A percentile compares a stretch with the other conserved stretches of the same genome.
Conservation (phyloP, 345 rosid species). For the Rhizophora apiculata region DNA sequence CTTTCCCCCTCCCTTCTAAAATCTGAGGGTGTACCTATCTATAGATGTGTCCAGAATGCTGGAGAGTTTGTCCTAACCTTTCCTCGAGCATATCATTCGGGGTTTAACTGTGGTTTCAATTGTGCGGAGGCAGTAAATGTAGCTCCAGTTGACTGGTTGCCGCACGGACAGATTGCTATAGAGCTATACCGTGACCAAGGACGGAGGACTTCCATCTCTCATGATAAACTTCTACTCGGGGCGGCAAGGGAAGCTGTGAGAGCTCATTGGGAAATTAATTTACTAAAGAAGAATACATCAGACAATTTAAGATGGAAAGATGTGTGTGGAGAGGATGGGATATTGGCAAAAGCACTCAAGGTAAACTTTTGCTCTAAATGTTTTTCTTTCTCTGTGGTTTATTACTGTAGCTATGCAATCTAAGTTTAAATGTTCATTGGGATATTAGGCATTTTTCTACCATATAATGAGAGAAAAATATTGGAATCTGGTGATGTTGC, state of each 20-base stretch:
- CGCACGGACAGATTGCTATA: slow-evolving; percentile 92
- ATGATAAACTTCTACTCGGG: slow-evolving; percentile 94
- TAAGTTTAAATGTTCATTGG: not conserved
- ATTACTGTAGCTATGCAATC: not conserved
- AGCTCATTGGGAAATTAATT: slow-evolving; percentile 94
- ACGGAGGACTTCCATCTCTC: slow-evolving; percentile 93
- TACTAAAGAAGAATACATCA: slow-evolving; percentile 63
- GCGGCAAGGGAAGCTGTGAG: slow-evolving; percentile 98
- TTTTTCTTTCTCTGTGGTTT: not conserved
- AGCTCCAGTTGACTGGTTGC: slow-evolving; percentile 99
- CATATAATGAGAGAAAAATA: no score
- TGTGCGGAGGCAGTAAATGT: slow-evolving; percentile 99
- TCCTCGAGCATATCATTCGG: slow-evolving; percentile 99
- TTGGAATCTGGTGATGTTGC: no score
- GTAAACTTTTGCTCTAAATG: slow-evolving; percentile 38
- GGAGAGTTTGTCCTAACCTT: slow-evolving; percentile 97
- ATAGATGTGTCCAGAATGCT: slow-evolving; percentile 84
- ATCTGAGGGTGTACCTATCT: slow-evolving; percentile 85
- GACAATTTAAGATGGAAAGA: slow-evolving; percentile 89
- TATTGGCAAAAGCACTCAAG: slow-evolving; percentile 80
- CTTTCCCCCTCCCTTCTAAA: slow-evolving; percentile 91
- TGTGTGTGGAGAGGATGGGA: slow-evolving; percentile 80
- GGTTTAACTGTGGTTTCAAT: slow-evolving; percentile 93
- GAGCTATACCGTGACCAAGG: slow-evolving; percentile 86
- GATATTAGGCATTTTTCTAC: no score